A percentile compares a stretch with the other conserved stretches of the same genome.
Evolutionary conservation across 352 stramenopile species (phyloP).

Genomic region (Elongisporangium senticosum): DNA sequence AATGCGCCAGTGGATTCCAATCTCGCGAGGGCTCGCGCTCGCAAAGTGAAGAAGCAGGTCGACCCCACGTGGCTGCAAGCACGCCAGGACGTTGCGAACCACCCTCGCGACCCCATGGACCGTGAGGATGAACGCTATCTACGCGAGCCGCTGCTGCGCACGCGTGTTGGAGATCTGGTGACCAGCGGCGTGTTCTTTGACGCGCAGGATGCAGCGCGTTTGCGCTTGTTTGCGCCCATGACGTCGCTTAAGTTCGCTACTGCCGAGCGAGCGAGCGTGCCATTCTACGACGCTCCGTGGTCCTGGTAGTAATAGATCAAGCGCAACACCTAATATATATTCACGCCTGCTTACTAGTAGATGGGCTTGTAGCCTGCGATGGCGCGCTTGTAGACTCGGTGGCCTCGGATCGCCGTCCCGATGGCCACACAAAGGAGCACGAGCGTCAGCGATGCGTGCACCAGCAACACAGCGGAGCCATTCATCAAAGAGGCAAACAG

Average conservation of each 20-base stretch:
- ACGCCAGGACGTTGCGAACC: constrained; percentile 46
- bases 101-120: constrained; percentile 36
- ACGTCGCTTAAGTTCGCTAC: not conserved
- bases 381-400: not conserved
- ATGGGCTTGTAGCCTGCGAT: not conserved
- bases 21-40: constrained; percentile 38
- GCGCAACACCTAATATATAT: not conserved
- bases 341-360: not conserved
- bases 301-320: not conserved
- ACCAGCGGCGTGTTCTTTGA: constrained; percentile 37
- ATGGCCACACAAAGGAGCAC: not conserved
- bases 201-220: constrained; percentile 16
- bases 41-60: constrained; percentile 65
- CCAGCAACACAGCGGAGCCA: not conserved
- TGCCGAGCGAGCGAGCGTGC: not conserved
- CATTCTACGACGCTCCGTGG: not conserved
- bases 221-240: constrained; percentile 17
- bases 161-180: constrained; percentile 29
- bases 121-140: constrained; percentile 40
- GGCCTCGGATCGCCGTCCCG: not conserved
- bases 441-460: not conserved
- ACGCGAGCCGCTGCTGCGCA: constrained; percentile 37
- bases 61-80: constrained; percentile 52
- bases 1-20: constrained; percentile 12
- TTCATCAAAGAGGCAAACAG: constrained; percentile 3